Evolutionary conservation across 768 basidiomycete species (phyloP), one percentile per base, ranked within the genome.

Genomic region (Mycena belliarum): DNA sequence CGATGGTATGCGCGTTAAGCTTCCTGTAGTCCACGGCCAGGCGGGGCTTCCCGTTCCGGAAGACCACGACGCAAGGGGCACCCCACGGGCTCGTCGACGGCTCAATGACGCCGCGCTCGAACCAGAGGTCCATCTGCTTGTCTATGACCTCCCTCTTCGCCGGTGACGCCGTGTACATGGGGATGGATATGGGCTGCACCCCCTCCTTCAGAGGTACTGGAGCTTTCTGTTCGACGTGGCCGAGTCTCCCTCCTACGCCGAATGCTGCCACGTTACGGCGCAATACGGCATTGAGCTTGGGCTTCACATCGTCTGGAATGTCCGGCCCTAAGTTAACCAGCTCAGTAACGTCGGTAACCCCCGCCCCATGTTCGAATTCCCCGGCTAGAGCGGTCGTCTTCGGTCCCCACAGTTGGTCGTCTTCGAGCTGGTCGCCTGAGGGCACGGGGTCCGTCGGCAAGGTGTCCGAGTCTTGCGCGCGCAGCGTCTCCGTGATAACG

Each of bases 1-100:
- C 23, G 23, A 43, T 43, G 7, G 42, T 43, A 4, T 25, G 10
- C 3, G 21, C 52, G 21, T 54, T 60, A 16, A 63, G 55, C 21
- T 63, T 58, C 0, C 51, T 25, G 45, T 73, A 73, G 50, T 78
- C 74, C 2, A 78, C 64, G 2, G 69, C 70, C 14, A 79, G 58
- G 0, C 73, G 57, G 0, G 75, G 68, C 55, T 78, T 79, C 0
- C 66, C 65, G 38, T 77, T 75, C 0, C 72, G 56, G 56, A 75
- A 78, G 0, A 70, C 72, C 3, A 77, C 73, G 4, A 72, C 53
- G 4, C 64, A 66, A 9, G 55, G 55, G 11, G 55, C 55, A 0
- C 55, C 55, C 55, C 55, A 57, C 2, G 57, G 61, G 44, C 73
- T 74, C 1, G 53, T 37, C 0, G 69, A 72, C 1, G 63, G 65